phyloP scores from a whole-genome alignment of 331 rosid genomes.

The Arachis monticola region DNA sequence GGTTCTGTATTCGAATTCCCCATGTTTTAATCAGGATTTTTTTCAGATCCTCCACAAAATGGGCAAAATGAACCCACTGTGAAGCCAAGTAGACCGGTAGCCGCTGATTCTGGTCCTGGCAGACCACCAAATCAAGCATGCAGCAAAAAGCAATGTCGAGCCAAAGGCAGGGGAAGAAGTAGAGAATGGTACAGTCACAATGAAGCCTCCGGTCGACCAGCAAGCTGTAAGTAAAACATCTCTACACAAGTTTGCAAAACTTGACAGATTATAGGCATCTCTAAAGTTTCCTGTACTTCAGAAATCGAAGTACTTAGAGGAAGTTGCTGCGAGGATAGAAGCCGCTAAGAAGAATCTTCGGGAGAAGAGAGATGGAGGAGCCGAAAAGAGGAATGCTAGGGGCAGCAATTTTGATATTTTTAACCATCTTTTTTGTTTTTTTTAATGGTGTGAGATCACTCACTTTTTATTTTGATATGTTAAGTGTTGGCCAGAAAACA shows the following conservation, averaged over 20 bases:
- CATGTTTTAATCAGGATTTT: slow-evolving; percentile 40
- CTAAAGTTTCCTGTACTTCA: slow-evolving; percentile 44
- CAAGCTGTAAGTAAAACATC: slow-evolving; percentile 59
- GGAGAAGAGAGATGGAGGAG: slow-evolving; percentile 82
- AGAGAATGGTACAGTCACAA: slow-evolving; percentile 51
- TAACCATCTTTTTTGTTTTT: no score
- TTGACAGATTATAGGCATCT: slow-evolving; percentile 16
- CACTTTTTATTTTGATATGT: no score
- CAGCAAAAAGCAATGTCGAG: slow-evolving; percentile 48
- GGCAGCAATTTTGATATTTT: no score
- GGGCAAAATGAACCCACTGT: no score
- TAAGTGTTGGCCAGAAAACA: no score
- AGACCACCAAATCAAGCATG: slow-evolving; percentile 27
- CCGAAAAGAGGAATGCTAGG: slow-evolving; percentile 46
- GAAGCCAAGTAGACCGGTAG: no score
- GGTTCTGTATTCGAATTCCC: slow-evolving; percentile 49
- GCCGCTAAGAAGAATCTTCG: slow-evolving; percentile 96
- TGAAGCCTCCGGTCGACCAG: slow-evolving; percentile 49
- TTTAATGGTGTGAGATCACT: no score
- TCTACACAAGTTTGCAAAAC: neutral
- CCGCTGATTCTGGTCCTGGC: no score
- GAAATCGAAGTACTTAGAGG: slow-evolving; percentile 67
- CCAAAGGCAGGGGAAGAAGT: slow-evolving; percentile 45
- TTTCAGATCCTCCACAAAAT: no score
- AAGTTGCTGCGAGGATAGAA: slow-evolving; percentile 73